Evolutionary conservation across 1,284 basidiomycete genomes (phyloP), one percentile per base, ranked within the genome.

Genomic region (Cystobasidium slooffiae): DNA sequence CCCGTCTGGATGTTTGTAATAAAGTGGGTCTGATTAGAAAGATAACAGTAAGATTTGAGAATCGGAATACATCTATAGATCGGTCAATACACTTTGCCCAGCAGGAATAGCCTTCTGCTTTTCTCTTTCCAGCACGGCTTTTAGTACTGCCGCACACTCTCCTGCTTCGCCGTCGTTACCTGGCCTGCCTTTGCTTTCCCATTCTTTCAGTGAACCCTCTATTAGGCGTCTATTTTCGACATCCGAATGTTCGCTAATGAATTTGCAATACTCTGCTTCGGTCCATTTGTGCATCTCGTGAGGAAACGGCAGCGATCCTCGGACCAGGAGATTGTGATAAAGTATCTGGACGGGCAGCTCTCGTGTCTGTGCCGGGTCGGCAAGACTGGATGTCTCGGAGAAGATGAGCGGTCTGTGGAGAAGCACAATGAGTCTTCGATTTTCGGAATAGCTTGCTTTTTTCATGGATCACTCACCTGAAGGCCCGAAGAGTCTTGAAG

Each of bases 261-360:
- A 94, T 56, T 90, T 87, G 55, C 93, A 91, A 80, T 97, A 97
- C 83, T 97, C 94, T 9, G 89, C 87, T 81, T 96, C 92, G 74
- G 91, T 90, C 94, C 94, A 97, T 0, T 91, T 90, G 80, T 96
- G 92, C 64, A 93, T 82, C 64, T 88, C 86, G 81, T 97, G 93
- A 7, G 94, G 94, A 41, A 97, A 85, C 1, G 89, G 87, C 58
- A 96, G 85, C 0, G 91, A 89, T 10, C 74, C 46, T 12, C 93
- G 89, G n/a, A 95, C 92, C 47, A 97, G 85, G 77, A 96, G 90
- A 79, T 97, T 93, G 80, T 97, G 94, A 16, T 96, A 84, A 8
- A 97, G 89, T 76, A 95, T 88, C 22, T 96, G 85, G 0, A 91
- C 88, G 0, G 93, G 89, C 22, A 97, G 85, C 10, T 90, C 81